Conservation (phyloP, 495 filamentous ascomycete genomes). For the Tuber magnatum region DNA sequence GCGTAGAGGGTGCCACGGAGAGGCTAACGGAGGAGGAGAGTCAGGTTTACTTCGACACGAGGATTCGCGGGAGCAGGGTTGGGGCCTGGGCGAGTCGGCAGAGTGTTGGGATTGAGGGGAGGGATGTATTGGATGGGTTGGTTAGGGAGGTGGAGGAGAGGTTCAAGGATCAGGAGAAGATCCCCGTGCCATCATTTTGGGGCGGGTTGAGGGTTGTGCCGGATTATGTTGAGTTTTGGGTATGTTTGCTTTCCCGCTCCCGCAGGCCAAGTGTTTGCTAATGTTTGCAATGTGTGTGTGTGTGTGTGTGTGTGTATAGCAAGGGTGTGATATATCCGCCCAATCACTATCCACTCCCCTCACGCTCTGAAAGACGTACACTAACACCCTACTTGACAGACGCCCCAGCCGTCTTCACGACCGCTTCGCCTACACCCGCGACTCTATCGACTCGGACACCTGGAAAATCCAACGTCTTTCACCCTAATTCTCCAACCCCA, state of each 20-base stretch:
- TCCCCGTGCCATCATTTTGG: slow-evolving; percentile 91
- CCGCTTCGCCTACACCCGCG: slow-evolving; percentile 75
- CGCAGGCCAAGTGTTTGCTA: not conserved
- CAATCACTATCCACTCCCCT: not conserved
- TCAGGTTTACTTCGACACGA: slow-evolving; percentile 78
- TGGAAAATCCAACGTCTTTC: slow-evolving; percentile 58
- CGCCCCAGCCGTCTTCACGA: slow-evolving; percentile 81
- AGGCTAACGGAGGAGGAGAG: slow-evolving; percentile 65
- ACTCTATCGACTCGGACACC: slow-evolving; percentile 44
- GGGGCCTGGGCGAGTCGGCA: slow-evolving; percentile 93
- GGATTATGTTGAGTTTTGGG: slow-evolving; percentile 84
- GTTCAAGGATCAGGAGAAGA: slow-evolving; percentile 67
- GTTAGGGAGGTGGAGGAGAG: slow-evolving; percentile 42
- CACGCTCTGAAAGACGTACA: not conserved
- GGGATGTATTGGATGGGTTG: slow-evolving; percentile 39
- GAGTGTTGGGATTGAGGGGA: slow-evolving; percentile 57
- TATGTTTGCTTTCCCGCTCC: slow-evolving; percentile 11
- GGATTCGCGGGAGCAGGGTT: slow-evolving; percentile 56
- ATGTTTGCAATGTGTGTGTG: not conserved
- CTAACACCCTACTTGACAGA: slow-evolving; percentile 51
- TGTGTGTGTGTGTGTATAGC: slow-evolving; percentile 6
- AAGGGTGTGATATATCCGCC: slow-evolving; percentile 19
- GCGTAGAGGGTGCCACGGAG: slow-evolving; percentile 69
- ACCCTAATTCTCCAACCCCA: slow-evolving; percentile 48
- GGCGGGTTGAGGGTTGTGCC: slow-evolving; percentile 82